Percentiles rank a stretch among this genome's conserved stretches.
phyloP scores from a whole-genome alignment of 1,284 basidiomycete species.

The Melampsora occidentalis region DNA sequence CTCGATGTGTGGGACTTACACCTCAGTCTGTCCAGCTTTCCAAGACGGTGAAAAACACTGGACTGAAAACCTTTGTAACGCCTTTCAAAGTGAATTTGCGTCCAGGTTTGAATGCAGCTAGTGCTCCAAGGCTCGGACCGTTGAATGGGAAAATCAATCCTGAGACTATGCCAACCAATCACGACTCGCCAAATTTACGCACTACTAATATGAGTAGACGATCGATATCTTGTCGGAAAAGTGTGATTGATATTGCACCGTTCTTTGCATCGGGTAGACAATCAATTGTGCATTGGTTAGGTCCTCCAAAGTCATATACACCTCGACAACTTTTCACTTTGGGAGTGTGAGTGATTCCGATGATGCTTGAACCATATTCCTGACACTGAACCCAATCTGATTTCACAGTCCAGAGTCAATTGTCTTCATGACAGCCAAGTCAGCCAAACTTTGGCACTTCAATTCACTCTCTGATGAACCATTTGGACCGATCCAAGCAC shows the following conservation, averaged over 20 bases:
- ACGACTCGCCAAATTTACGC: conserved; percentile 16
- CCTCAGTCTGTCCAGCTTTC: conserved; percentile 18
- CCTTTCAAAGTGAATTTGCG: conserved; percentile 31
- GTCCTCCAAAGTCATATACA: conserved; percentile 30
- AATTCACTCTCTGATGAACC: conserved; percentile 33
- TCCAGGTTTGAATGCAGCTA: conserved; percentile 7
- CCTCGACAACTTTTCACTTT: conserved; percentile 33
- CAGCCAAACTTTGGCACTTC: conserved; percentile 32
- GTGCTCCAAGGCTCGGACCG: not conserved
- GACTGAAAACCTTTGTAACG: conserved; percentile 25
- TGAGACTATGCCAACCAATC: not conserved
- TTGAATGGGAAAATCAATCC: conserved; percentile 5
- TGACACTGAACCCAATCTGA: not conserved
- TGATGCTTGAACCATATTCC: not conserved
- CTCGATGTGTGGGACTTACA: conserved; percentile 26
- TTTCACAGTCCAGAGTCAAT: conserved; percentile 36
- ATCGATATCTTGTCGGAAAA: conserved; percentile 1
- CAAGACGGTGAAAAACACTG: not conserved
- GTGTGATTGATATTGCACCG: conserved; percentile 1
- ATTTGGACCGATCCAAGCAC: conserved; percentile 35
- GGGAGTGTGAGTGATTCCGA: conserved; percentile 26
- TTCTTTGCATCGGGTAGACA: conserved; percentile 2
- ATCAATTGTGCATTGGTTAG: conserved; percentile 25
- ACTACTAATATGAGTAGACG: conserved; percentile 1
- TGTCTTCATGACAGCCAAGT: conserved; percentile 35